A percentile compares a stretch with the other conserved stretches of the same genome.
Evolutionary conservation across 2,329 filamentous ascomycete species (phyloP).

Genomic region (Orbilia javanica): DNA sequence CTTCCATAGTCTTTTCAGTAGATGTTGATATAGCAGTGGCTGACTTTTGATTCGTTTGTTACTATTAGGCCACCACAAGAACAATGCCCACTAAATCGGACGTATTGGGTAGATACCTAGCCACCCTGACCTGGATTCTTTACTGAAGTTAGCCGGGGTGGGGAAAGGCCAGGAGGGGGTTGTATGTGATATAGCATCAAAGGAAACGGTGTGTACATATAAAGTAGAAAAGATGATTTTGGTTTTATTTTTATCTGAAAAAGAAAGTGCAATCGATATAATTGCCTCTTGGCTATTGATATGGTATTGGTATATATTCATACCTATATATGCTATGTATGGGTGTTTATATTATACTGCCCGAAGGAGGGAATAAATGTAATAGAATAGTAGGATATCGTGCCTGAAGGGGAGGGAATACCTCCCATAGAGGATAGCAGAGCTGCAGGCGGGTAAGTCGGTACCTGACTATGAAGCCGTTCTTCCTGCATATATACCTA

Average conservation of each 20-base stretch:
- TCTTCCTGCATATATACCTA: no score
- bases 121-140: neutral
- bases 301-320: neutral
- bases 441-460: no score
- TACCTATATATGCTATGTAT: no score
- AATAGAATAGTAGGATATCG: neutral
- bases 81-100: slow-evolving; percentile 89
- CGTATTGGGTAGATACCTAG: neutral
- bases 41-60: slow-evolving; percentile 27
- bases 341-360: no score
- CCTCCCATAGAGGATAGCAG: neutral
- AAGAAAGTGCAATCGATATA: slow-evolving; percentile 12
- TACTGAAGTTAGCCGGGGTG: neutral
- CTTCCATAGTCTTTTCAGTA: slow-evolving; percentile 2
- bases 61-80: slow-evolving; percentile 94
- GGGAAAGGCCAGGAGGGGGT: neutral
- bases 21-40: neutral
- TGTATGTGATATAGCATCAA: slow-evolving; percentile 14
- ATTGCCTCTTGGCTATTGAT: no score
- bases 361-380: no score
- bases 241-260: slow-evolving; percentile 21
- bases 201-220: slow-evolving; percentile 31
- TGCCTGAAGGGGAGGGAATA: neutral
- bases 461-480: no score
- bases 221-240: slow-evolving; percentile 14